Conservation (phyloP, 331 rosid genomes). For the Telfairia occidentalis region DNA sequence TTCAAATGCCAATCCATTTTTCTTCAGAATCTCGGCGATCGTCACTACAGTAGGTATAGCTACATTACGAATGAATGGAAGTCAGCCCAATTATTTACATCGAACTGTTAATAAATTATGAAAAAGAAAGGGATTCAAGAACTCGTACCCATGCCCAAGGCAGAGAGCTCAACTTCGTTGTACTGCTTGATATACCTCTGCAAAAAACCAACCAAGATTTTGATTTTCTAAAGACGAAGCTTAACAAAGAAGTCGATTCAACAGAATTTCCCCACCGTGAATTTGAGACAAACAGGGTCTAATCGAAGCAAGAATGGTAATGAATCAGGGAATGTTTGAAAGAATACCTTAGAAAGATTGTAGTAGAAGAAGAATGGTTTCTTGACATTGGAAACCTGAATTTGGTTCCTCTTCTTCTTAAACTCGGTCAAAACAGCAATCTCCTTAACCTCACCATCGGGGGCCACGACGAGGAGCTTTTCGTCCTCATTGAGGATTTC, state of each 20-base stretch:
- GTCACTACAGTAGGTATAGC: constrained; percentile 18
- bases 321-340: background rate
- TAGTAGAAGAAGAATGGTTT: constrained; percentile 15
- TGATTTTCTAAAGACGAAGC: background rate
- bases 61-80: background rate
- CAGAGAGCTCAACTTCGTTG: constrained; percentile 14
- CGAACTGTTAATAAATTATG: background rate
- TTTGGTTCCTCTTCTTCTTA: constrained; percentile 13
- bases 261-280: background rate
- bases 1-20: constrained; percentile 6
- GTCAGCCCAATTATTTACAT: background rate
- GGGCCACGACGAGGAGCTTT: background rate
- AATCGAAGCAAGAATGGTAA: background rate
- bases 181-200: constrained; percentile 18
- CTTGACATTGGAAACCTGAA: constrained; percentile 15
- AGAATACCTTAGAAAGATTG: constrained; percentile 13
- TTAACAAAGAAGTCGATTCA: background rate
- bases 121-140: background rate
- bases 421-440: background rate
- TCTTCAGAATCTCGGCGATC: constrained; percentile 16
- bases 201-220: background rate
- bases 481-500: background rate
- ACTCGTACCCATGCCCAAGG: constrained; percentile 15
- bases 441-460: constrained; percentile 2
- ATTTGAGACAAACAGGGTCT: too few relatives aligned